phyloP scores from a whole-genome alignment of 2,329 filamentous ascomycete species.

The Monilinia fructigena region DNA sequence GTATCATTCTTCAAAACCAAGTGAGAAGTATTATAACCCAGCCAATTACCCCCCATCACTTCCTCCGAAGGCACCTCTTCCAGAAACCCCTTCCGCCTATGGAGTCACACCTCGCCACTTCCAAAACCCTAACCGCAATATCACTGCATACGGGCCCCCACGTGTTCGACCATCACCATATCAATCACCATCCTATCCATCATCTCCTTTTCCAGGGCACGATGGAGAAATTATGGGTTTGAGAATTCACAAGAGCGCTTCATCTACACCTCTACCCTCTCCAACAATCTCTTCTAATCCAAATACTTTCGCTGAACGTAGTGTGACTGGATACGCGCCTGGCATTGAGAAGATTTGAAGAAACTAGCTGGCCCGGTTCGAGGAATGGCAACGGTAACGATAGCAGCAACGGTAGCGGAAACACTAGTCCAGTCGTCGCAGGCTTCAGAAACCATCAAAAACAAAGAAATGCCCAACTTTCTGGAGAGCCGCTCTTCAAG shows the following conservation, averaged over 20 bases:
- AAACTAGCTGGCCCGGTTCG: not conserved
- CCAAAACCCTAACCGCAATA: not conserved
- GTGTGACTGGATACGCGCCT: slow-evolving; percentile 6
- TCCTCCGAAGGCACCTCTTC: slow-evolving; percentile 10
- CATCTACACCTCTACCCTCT: not conserved
- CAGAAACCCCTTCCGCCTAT: not conserved
- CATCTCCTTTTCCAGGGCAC: not conserved
- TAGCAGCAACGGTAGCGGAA: not conserved
- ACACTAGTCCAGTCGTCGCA: not conserved
- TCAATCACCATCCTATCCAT: not conserved
- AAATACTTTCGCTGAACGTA: not conserved
- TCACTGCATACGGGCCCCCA: not conserved
- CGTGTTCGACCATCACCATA: not conserved
- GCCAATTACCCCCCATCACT: not conserved
- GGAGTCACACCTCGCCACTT: not conserved
- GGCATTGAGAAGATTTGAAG: slow-evolving; percentile 18
- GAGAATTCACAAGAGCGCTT: slow-evolving; percentile 10
- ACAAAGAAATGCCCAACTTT: not conserved
- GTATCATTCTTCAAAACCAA: not conserved
- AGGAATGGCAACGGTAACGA: not conserved
- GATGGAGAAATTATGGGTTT: slow-evolving; percentile 1
- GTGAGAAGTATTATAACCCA: slow-evolving; percentile 1
- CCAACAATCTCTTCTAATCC: not conserved
- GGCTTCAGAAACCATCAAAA: slow-evolving; percentile 2
- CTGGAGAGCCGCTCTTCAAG: not conserved